Evolutionary conservation across 345 rosid species (phyloP), one percentile per base, ranked within the genome.

Genomic region (Clausena lansium): DNA sequence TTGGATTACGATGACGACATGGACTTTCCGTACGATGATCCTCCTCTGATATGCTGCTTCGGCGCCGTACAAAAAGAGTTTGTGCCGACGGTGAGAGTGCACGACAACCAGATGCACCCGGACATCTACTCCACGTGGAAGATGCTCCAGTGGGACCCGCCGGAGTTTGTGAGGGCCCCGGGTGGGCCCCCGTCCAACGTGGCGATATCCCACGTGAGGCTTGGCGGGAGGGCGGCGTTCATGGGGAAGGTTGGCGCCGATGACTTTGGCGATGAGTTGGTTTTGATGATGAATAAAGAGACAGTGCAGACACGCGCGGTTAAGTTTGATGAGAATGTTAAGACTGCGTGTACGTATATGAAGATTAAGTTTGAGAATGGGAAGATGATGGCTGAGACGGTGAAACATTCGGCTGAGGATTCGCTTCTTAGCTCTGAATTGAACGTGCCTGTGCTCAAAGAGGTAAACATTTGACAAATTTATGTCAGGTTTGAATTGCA

Each of bases 81-180:
- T 70, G 87, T 93, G 45, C 98, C 99, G 1, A 86, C 88, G 55
- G 98, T 93, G 73, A 83, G 98, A 83, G 96, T 88, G 58, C 91
- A 90, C 78, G 93, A 92, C 65, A 82, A 89, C 10, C 93, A 79
- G 75, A 88, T 90, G 97, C 94, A 96, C 66, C 97, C 92, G 73
- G 97, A 96, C 63, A 92, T 87, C 0, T 93, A 96, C 86, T 92
- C 97, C 24, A 84, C 90, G 81, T 93, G 98, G 98, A 96, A 93
- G 84, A 90, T 89, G 97, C 86, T 96, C 28, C 98, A 93, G 83
- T 93, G 97, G 97, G 93, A 91, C 70, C 98, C 98, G 17, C 97
- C 98, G 58, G 97, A 96, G 86, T 93, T 93, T 76, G 91, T 81
- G 5, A 78, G 97, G 75, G 93, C 96, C 10, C 99, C 95, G 0